Conservation (phyloP, 495 filamentous ascomycete genomes). For the Aspergillus haitiensis region DNA sequence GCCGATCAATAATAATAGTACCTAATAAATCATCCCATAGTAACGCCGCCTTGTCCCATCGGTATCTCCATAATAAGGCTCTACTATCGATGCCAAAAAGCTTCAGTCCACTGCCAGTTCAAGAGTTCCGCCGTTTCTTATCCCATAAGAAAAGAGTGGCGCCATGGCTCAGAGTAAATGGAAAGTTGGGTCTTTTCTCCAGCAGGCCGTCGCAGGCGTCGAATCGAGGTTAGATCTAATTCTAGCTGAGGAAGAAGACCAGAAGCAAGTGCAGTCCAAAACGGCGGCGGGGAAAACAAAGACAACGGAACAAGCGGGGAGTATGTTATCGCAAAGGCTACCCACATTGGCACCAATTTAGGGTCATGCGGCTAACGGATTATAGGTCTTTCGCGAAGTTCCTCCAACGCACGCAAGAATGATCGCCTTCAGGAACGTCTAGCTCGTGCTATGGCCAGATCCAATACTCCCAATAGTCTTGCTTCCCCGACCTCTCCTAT, state of each 20-base stretch:
- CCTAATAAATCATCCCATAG: constrained; percentile 6
- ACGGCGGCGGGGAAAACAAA: constrained; percentile 26
- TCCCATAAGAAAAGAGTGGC: constrained; percentile 16
- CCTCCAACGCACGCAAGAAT: constrained; percentile 57
- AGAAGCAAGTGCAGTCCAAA: constrained; percentile 30
- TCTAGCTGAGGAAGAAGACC: constrained; percentile 71
- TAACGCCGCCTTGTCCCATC: constrained; percentile 16
- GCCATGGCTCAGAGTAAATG: constrained; percentile 51
- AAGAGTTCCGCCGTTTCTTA: neutral
- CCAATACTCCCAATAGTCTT: constrained; percentile 31
- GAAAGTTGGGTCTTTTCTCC: constrained; percentile 72
- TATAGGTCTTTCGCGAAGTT: constrained; percentile 53
- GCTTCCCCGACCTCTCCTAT: constrained; percentile 38
- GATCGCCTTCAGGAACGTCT: constrained; percentile 84
- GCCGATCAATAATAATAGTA: neutral
- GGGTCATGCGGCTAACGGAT: constrained; percentile 23
- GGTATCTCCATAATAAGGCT: constrained; percentile 17
- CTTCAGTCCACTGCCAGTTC: neutral
- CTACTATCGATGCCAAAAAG: constrained; percentile 28
- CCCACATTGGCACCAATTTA: no score
- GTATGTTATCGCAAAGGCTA: constrained; percentile 19
- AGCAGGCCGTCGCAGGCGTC: constrained; percentile 88
- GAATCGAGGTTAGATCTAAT: constrained; percentile 93
- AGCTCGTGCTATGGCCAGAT: constrained; percentile 62
- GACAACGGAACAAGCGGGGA: constrained; percentile 24